phyloP scores from a whole-genome alignment of 169 alveolate genomes.

The Cryptosporidium tyzzeri region DNA sequence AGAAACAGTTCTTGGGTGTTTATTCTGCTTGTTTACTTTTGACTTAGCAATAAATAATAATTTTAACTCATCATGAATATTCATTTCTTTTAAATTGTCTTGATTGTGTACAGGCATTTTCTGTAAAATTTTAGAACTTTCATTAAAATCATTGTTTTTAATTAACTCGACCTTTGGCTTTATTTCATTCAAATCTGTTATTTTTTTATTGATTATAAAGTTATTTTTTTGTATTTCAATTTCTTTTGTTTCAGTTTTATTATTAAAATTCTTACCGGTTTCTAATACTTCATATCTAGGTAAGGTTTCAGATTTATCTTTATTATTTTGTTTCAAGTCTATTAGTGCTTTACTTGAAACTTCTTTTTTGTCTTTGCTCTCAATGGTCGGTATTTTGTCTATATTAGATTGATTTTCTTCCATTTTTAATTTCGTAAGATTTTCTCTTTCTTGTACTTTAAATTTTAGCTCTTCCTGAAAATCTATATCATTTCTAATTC shows the following conservation, averaged over 20 bases:
- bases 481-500: background rate
- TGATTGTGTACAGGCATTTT: background rate
- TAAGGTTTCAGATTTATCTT: background rate
- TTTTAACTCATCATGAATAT: background rate
- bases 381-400: background rate
- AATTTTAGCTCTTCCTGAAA: constrained; percentile 8
- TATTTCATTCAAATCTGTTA: background rate
- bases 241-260: background rate
- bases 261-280: background rate
- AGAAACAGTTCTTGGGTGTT: background rate
- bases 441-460: background rate
- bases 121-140: background rate
- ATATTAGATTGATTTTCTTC: background rate
- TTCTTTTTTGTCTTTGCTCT: background rate
- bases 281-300: background rate
- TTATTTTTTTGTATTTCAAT: background rate
- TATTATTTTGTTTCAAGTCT: background rate
- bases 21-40: background rate
- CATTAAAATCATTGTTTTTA: background rate
- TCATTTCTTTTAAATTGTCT: background rate
- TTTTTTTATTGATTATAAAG: background rate
- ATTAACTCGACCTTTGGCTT: background rate
- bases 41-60: background rate
- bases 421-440: background rate
- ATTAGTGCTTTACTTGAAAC: background rate